Evolutionary conservation across 805 yeast genomes (phyloP).

Genomic region (Candida chilensis): DNA sequence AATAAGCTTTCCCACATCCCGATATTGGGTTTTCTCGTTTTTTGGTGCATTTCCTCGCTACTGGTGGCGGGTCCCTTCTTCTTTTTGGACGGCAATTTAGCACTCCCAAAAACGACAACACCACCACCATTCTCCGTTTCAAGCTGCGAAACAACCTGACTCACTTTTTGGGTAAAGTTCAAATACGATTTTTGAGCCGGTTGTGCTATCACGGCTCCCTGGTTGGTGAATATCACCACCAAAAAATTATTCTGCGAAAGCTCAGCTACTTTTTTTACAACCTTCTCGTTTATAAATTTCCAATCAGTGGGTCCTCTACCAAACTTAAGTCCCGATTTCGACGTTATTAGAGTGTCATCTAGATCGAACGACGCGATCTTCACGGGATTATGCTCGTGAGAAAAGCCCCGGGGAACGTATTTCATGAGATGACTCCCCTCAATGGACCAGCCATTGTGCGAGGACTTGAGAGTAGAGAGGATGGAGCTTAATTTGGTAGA

Average conservation of each 20-base stretch:
- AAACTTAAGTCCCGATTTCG: constrained; percentile 56
- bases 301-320: constrained; percentile 62
- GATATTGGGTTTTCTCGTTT: constrained; percentile 60
- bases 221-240: constrained; percentile 78
- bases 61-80: constrained; percentile 10
- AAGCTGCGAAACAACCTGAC: constrained; percentile 20
- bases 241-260: constrained; percentile 14
- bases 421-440: constrained; percentile 35
- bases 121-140: constrained; percentile 11
- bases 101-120: constrained; percentile 52
- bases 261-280: constrained; percentile 12
- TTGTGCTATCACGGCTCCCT: constrained; percentile 54
- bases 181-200: constrained; percentile 18
- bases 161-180: constrained; percentile 33
- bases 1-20: constrained; percentile 69
- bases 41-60: constrained; percentile 18
- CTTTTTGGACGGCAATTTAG: constrained; percentile 40
- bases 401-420: constrained; percentile 18
- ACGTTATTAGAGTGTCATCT: constrained; percentile 67
- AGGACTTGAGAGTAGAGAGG: no score
- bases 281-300: constrained; percentile 36
- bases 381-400: constrained; percentile 4
- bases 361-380: constrained; percentile 73
- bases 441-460: constrained; percentile 23
- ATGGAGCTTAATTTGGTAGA: no score